phyloP scores from a whole-genome alignment of 169 alveolate genomes.

The Plasmodium yoelii region DNA sequence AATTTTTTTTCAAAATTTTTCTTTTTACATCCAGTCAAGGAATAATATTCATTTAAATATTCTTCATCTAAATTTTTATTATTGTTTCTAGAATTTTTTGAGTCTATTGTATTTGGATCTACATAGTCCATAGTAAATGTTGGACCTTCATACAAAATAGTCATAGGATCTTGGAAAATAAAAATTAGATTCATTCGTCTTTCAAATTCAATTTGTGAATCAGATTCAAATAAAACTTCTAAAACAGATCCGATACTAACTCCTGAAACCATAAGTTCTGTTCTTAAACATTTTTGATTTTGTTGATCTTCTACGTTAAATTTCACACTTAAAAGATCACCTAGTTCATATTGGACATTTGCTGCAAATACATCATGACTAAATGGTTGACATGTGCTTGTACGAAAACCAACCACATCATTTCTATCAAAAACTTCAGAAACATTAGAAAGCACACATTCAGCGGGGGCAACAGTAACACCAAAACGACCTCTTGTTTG shows the following conservation, averaged over 20 bases:
- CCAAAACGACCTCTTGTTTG: slow-evolving; percentile 92
- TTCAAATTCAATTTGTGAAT: slow-evolving; percentile 87
- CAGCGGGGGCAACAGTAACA: slow-evolving; percentile 94
- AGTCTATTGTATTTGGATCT: slow-evolving; percentile 65
- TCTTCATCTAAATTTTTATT: slow-evolving; percentile 30
- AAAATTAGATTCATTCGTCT: slow-evolving; percentile 91
- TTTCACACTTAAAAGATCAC: slow-evolving; percentile 87
- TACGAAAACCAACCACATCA: slow-evolving; percentile 93
- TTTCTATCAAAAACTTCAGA: slow-evolving; percentile 91
- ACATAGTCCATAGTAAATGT: slow-evolving; percentile 83
- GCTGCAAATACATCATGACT: slow-evolving; percentile 88
- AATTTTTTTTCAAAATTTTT: slow-evolving; percentile 36
- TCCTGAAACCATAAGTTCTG: slow-evolving; percentile 92
- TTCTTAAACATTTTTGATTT: slow-evolving; percentile 88
- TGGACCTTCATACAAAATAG: slow-evolving; percentile 87
- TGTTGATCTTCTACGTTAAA: slow-evolving; percentile 88
- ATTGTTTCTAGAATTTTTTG: slow-evolving; percentile 30
- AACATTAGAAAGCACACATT: slow-evolving; percentile 88
- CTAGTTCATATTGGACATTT: slow-evolving; percentile 85
- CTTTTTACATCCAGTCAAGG: slow-evolving; percentile 46
- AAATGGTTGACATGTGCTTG: slow-evolving; percentile 84
- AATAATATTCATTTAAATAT: slow-evolving; percentile 38
- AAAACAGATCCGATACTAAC: slow-evolving; percentile 93
- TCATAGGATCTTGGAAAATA: slow-evolving; percentile 89
- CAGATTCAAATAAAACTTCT: slow-evolving; percentile 91